A percentile compares a stretch with the other conserved stretches of the same genome.
These are phyloP conservation scores for Dactylellina parvicollis DNA, from an alignment of 2,329 filamentous ascomycete genomes.

Conservation along the genomic window DNA sequence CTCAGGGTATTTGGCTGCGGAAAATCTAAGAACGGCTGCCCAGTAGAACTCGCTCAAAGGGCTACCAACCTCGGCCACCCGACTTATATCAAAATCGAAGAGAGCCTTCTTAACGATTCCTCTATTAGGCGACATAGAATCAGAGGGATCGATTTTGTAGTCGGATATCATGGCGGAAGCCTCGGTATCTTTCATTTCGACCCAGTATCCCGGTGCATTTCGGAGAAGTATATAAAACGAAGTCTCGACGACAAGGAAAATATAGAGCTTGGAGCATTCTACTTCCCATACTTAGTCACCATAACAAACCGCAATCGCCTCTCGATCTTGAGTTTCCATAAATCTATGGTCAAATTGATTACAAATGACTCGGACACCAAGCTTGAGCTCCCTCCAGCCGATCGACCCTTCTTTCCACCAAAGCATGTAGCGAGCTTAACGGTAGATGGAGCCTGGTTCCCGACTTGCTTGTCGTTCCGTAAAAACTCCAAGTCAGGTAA, in stretches of 20 bases:
- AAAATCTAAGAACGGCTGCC: neutral
- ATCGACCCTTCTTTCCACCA: constrained; percentile 14
- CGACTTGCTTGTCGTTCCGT: constrained; percentile 41
- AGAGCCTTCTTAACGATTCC: constrained; percentile 32
- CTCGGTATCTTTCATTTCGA: constrained; percentile 32
- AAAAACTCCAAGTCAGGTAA: constrained; percentile 2
- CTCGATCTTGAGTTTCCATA: constrained; percentile 34
- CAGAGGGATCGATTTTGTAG: constrained; percentile 38
- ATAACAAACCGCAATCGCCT: constrained; percentile 33
- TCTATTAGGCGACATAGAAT: constrained; percentile 8
- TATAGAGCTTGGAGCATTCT: constrained; percentile 30
- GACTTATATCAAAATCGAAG: constrained; percentile 32
- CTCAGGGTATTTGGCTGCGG: constrained; percentile 26
- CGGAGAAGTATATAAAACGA: constrained; percentile 33
- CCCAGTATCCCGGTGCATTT: constrained; percentile 1
- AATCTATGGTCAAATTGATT: neutral
- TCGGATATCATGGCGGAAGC: constrained; percentile 29
- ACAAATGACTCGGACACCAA: neutral
- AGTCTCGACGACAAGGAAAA: constrained; percentile 20
- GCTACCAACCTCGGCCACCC: constrained; percentile 22
- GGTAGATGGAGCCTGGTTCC: constrained; percentile 34
- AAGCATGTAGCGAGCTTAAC: constrained; percentile 9
- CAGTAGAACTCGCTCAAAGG: neutral
- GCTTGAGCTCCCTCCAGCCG: neutral
- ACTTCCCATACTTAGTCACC: constrained; percentile 36